A percentile compares a stretch with the other conserved stretches of the same genome.
Conservation (phyloP, 768 basidiomycete genomes). For the Pisolithus sp. region DNA sequence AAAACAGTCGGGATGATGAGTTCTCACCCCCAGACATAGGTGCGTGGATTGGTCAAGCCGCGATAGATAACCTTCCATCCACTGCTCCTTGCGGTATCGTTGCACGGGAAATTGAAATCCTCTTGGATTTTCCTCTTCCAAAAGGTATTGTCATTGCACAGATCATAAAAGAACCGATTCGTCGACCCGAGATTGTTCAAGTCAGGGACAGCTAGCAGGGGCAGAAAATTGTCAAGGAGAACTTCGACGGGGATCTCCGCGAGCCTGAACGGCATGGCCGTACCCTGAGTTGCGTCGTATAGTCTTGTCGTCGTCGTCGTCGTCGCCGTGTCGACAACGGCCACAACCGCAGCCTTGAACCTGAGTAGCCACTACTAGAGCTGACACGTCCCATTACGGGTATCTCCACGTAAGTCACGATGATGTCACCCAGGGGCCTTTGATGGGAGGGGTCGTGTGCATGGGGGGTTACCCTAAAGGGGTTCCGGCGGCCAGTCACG, state of each 20-base stretch:
- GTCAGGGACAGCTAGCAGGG: conserved; percentile 46
- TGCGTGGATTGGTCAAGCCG: conserved; percentile 49
- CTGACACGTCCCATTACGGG: too few species aligned
- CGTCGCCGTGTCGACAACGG: not conserved
- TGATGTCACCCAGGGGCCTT: conserved; percentile 6
- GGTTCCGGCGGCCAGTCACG: too few species aligned
- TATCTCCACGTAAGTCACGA: conserved; percentile 1
- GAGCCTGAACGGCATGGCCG: conserved; percentile 32
- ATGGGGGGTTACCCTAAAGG: too few species aligned
- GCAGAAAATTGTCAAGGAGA: conserved; percentile 68
- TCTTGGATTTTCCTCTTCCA: conserved; percentile 65
- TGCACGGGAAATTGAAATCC: conserved; percentile 76
- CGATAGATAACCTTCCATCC: conserved; percentile 81
- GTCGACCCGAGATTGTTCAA: conserved; percentile 56
- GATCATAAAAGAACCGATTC: conserved; percentile 53
- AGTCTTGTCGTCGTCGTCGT: not conserved
- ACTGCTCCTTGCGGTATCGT: conserved; percentile 62
- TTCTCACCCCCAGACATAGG: conserved; percentile 58
- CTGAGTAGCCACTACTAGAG: too few species aligned
- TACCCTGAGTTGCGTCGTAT: not conserved
- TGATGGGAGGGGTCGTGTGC: conserved; percentile 2
- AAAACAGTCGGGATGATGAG: not conserved
- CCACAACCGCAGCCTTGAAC: not conserved
- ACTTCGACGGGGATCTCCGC: conserved; percentile 67
- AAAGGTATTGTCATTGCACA: conserved; percentile 67